Percentiles rank a stretch among this genome's conserved stretches.
Conservation (phyloP, 2,329 filamentous ascomycete species). For the Scleromitrula shiraiana region DNA sequence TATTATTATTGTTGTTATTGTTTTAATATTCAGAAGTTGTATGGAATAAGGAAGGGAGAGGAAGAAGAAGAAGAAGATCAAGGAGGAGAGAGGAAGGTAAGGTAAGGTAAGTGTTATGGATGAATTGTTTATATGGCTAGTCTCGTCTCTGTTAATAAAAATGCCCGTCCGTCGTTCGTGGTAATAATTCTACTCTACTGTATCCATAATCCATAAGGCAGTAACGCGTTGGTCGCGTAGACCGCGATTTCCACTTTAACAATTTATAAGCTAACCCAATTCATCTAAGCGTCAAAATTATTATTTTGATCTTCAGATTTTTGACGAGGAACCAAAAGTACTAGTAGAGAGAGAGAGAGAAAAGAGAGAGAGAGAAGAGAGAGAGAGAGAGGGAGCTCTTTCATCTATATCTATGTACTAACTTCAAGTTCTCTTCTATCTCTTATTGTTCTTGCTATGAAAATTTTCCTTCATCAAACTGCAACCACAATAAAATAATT, state of each 20-base stretch:
- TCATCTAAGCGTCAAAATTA: neutral
- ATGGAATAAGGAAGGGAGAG: too few species aligned
- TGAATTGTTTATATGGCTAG: too few species aligned
- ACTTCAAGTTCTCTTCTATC: too few species aligned
- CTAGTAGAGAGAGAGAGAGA: neutral
- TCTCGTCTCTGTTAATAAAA: too few species aligned
- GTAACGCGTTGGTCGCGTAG: slow-evolving; percentile 1
- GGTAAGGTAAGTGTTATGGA: neutral
- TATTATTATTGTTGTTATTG: too few species aligned
- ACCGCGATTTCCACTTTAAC: slow-evolving; percentile 5
- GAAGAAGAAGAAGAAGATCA: neutral
- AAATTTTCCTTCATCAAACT: neutral
- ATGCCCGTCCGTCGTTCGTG: too few species aligned
- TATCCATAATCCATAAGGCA: neutral
- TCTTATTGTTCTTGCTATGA: too few species aligned
- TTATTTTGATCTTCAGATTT: too few species aligned
- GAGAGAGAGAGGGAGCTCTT: neutral
- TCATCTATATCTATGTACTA: neutral
- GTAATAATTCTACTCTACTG: too few species aligned
- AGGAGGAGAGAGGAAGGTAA: neutral
- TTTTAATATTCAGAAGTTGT: neutral
- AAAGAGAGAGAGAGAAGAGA: neutral
- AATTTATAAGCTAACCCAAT: neutral
- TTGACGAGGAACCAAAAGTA: too few species aligned
- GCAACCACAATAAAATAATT: neutral